Percentiles rank a stretch among this genome's conserved stretches.
phyloP scores from a whole-genome alignment of 148 eudicot species.

The Agrostemma githago region DNA sequence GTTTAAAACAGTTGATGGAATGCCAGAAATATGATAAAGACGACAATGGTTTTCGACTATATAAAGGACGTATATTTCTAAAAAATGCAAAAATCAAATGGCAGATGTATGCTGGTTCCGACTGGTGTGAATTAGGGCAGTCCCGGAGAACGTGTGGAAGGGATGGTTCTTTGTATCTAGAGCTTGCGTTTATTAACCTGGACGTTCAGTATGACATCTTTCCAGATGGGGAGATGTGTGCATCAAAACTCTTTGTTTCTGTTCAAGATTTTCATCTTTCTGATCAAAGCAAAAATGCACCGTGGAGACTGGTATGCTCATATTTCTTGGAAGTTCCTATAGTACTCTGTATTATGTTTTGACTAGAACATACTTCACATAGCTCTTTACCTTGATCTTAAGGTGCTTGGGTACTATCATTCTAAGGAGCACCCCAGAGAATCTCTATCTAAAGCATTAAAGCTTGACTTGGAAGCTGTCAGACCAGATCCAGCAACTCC shows the following conservation, averaged over 20 bases:
- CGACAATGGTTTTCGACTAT: conserved; percentile 30
- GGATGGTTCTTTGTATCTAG: conserved; percentile 54
- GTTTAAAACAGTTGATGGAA: conserved; percentile 28
- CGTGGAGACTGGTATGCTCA: conserved; percentile 75
- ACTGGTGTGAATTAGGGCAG: conserved; percentile 54
- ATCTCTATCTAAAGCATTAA: conserved; percentile 71
- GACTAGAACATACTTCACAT: not conserved
- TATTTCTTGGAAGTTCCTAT: not conserved
- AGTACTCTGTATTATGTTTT: not conserved
- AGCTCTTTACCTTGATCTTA: conserved; percentile 17
- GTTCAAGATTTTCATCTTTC: conserved; percentile 62
- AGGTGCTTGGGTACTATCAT: conserved; percentile 76
- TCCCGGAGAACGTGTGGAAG: conserved; percentile 36
- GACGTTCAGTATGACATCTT: conserved; percentile 47
- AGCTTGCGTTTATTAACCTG: conserved; percentile 60
- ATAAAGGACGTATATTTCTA: conserved; percentile 57
- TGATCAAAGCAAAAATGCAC: conserved; percentile 72
- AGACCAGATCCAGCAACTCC: conserved; percentile 82
- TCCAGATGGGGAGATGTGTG: conserved; percentile 63
- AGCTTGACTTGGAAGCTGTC: conserved; percentile 76
- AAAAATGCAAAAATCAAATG: conserved; percentile 62
- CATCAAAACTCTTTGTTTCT: conserved; percentile 53
- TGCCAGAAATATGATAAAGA: conserved; percentile 22
- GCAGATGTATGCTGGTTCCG: conserved; percentile 84
- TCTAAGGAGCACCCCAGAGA: conserved; percentile 78